Evolutionary conservation across 257 asterid species (phyloP).

Genomic region (Vinca minor): DNA sequence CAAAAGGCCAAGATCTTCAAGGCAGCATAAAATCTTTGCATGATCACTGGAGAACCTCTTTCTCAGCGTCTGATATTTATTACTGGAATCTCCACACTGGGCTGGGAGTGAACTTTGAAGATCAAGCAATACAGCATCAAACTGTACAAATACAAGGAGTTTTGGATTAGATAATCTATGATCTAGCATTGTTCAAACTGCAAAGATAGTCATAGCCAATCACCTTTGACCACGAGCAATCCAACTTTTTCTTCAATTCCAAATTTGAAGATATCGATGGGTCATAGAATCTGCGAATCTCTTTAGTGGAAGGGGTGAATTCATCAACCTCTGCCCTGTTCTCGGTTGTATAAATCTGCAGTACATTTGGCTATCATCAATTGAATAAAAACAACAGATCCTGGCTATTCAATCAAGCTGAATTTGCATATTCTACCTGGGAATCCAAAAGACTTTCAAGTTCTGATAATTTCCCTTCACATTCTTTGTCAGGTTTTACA

Average conservation of each 20-base stretch:
- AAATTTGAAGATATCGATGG: constrained; percentile 29
- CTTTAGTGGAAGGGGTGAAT: constrained; percentile 31
- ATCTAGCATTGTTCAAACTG: background rate
- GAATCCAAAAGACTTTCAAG: constrained; percentile 81
- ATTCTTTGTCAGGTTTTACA: constrained; percentile 31
- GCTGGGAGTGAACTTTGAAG: constrained; percentile 26
- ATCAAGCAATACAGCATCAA: constrained; percentile 44
- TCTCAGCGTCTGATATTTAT: constrained; percentile 28
- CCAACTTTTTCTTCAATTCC: constrained; percentile 44
- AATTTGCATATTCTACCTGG: constrained; percentile 31
- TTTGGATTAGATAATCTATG: background rate
- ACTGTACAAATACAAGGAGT: constrained; percentile 31
- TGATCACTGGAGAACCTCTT: constrained; percentile 43
- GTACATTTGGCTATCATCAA: background rate
- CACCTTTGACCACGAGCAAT: constrained; percentile 51
- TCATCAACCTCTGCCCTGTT: constrained; percentile 34
- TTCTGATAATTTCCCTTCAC: constrained; percentile 44
- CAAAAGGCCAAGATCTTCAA: constrained; percentile 68
- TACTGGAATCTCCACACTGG: constrained; percentile 26
- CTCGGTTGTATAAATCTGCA: constrained; percentile 49
- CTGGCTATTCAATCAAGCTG: background rate
- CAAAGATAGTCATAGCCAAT: constrained; percentile 1
- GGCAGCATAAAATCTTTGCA: constrained; percentile 52
- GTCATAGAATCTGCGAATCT: constrained; percentile 47
- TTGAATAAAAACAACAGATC: constrained; percentile 1